phyloP scores from a whole-genome alignment of 345 rosid species.

The Cardamine resedifolia region DNA sequence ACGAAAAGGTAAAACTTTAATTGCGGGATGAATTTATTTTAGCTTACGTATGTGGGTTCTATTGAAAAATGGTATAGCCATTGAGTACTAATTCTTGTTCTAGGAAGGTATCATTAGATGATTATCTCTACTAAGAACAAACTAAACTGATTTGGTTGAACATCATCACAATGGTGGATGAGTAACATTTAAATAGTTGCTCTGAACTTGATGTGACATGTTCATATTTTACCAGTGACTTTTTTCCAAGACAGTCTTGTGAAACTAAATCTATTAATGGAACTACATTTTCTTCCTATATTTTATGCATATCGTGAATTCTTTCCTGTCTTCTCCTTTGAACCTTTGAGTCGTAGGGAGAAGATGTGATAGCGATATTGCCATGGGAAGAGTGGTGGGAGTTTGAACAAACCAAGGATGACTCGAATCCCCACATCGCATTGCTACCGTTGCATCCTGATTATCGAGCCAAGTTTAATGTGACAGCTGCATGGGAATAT shows the following conservation, averaged over 20 bases:
- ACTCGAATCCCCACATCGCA: conserved; percentile 88
- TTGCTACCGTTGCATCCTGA: conserved; percentile 93
- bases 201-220: not conserved
- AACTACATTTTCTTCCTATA: not conserved
- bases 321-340: not conserved
- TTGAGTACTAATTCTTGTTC: conserved; percentile 5
- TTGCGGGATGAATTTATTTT: not conserved
- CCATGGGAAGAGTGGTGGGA: conserved; percentile 99
- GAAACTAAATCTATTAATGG: not conserved
- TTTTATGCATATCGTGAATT: not conserved
- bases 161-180: not conserved
- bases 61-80: not conserved
- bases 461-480: conserved; percentile 80
- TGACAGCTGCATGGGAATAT: conserved; percentile 97
- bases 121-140: conserved; percentile 2
- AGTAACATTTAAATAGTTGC: not conserved
- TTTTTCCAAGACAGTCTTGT: not conserved
- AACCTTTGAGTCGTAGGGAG: conserved; percentile 56
- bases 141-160: conserved; percentile 10
- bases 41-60: not conserved
- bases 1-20: conserved; percentile 63
- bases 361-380: conserved; percentile 73
- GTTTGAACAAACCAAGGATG: conserved; percentile 85
- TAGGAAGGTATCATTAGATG: not conserved
- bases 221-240: not conserved